These are phyloP conservation scores for Leucocoprinus sp. DNA, from an alignment of 768 basidiomycete species.

Conservation along the genomic window DNA sequence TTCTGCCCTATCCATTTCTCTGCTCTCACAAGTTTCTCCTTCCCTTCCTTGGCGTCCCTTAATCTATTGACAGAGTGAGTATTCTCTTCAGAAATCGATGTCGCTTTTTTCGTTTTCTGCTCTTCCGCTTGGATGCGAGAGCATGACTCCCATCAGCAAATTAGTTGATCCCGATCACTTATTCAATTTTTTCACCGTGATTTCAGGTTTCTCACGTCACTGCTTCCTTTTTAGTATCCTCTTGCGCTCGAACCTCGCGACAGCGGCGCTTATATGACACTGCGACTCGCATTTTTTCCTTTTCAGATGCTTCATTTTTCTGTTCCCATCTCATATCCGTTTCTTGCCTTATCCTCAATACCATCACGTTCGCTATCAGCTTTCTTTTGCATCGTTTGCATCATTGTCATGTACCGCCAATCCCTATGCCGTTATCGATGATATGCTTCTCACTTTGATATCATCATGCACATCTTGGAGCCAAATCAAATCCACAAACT, in stretches of 20 bases:
- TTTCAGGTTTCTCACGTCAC: conserved; percentile 24
- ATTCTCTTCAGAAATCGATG: conserved; percentile 15
- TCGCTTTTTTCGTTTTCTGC: conserved; percentile 17
- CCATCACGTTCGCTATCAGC: no score
- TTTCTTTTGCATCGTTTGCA: no score
- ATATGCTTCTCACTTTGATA: no score
- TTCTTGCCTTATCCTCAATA: no score
- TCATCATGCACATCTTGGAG: no score
- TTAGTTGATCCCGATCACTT: conserved; percentile 1
- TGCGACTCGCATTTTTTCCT: conserved; percentile 11
- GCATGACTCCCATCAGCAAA: no score
- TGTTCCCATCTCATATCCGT: no score
- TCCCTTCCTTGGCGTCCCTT: conserved; percentile 14
- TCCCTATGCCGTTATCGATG: no score
- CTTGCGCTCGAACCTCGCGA: conserved; percentile 56
- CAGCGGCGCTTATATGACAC: conserved; percentile 54
- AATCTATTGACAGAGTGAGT: conserved; percentile 11
- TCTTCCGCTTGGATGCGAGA: conserved; percentile 13
- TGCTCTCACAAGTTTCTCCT: conserved; percentile 38
- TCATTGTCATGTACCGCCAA: no score
- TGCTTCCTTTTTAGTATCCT: conserved; percentile 46
- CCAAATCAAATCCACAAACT: no score
- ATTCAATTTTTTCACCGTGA: conserved; percentile 8
- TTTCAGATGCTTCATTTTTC: conserved; percentile 6
- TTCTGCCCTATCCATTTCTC: conserved; percentile 1